These are phyloP conservation scores for Fusarium musae DNA, from an alignment of 2,329 filamentous ascomycete species.

Conservation along the genomic window DNA sequence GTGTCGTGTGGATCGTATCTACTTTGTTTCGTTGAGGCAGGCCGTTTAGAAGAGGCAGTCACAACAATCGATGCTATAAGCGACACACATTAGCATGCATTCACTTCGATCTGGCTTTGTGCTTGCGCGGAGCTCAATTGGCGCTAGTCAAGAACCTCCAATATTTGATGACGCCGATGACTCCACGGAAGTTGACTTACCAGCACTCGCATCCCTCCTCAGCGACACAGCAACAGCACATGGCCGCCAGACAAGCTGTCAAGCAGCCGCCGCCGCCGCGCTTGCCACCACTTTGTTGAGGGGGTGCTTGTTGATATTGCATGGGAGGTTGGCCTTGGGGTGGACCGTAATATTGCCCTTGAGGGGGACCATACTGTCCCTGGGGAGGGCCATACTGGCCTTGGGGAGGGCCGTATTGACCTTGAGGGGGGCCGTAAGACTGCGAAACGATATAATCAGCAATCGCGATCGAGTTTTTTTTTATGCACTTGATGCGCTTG, in stretches of 20 bases:
- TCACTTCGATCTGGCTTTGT: background rate
- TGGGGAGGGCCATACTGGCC: slow-evolving; percentile 47
- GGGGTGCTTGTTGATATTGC: slow-evolving; percentile 56
- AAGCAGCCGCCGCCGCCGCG: slow-evolving; percentile 56
- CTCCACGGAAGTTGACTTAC: slow-evolving; percentile 42
- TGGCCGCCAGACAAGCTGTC: slow-evolving; percentile 58
- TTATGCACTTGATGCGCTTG: background rate
- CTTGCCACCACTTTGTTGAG: slow-evolving; percentile 49
- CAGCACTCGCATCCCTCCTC: slow-evolving; percentile 64
- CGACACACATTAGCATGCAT: slow-evolving; percentile 5
- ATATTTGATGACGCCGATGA: slow-evolving; percentile 12
- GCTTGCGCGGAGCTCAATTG: slow-evolving; percentile 5
- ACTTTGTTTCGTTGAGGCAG: background rate
- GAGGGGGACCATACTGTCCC: slow-evolving; percentile 44
- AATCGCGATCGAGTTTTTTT: background rate
- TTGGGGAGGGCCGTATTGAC: slow-evolving; percentile 43
- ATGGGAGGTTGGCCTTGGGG: slow-evolving; percentile 55
- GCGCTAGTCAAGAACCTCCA: background rate
- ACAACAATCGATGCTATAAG: slow-evolving; percentile 53
- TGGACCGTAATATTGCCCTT: slow-evolving; percentile 47
- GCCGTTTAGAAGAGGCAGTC: slow-evolving; percentile 52
- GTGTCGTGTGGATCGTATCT: slow-evolving; percentile 6
- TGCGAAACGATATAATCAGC: slow-evolving; percentile 31
- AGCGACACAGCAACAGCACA: slow-evolving; percentile 63
- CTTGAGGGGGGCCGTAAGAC: slow-evolving; percentile 47